These are phyloP conservation scores for Magnusiomyces sp. DNA, from an alignment of 1,139 yeast genomes.

Conservation along the genomic window DNA sequence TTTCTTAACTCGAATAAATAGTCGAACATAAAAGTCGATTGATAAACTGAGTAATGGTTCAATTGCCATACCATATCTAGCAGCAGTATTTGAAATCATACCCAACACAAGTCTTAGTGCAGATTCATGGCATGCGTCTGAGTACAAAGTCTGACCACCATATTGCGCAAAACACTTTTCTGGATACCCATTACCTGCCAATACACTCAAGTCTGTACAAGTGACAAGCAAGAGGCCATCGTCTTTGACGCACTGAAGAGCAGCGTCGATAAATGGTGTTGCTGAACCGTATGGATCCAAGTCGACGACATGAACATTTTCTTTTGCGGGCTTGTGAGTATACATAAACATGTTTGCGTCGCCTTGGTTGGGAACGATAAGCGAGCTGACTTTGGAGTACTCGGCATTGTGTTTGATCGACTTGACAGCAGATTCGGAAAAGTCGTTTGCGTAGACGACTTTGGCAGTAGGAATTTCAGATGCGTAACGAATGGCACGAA, in stretches of 20 bases:
- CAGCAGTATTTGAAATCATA: constrained; percentile 74
- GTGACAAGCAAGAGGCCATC: constrained; percentile 84
- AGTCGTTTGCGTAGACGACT: constrained; percentile 78
- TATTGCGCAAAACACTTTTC: constrained; percentile 92
- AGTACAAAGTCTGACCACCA: constrained; percentile 82
- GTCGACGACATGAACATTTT: constrained; percentile 67
- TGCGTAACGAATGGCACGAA: constrained; percentile 87
- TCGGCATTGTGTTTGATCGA: constrained; percentile 65
- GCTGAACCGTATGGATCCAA: constrained; percentile 98
- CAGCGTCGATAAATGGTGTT: constrained; percentile 87
- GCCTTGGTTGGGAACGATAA: constrained; percentile 62
- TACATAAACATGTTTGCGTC: constrained; percentile 87
- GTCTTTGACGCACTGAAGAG: constrained; percentile 69
- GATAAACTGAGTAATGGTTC: constrained; percentile 81
- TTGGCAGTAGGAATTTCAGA: constrained; percentile 74
- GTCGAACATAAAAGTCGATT: constrained; percentile 85
- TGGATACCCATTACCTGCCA: constrained; percentile 94
- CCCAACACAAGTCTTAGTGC: constrained; percentile 79
- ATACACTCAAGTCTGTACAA: constrained; percentile 91
- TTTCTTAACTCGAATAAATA: constrained; percentile 66
- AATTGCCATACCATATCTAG: constrained; percentile 75
- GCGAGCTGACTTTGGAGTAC: constrained; percentile 48
- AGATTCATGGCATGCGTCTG: constrained; percentile 86
- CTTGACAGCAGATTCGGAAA: constrained; percentile 78
- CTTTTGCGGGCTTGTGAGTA: too few relatives aligned